Conservation (phyloP, 345 rosid species). For the Lepidium didymum region DNA sequence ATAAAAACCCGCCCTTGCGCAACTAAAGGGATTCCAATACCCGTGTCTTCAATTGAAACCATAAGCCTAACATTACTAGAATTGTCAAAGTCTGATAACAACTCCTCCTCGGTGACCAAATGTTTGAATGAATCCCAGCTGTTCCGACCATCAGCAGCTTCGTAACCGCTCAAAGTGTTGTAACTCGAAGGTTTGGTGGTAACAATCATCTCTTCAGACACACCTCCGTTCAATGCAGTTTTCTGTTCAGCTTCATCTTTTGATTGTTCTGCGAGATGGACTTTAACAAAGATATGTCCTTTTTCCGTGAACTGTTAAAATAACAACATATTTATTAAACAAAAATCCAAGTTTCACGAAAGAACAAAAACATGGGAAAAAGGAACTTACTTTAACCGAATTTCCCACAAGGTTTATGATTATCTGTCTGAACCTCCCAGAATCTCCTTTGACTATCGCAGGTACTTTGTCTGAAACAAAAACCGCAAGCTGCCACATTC, state of each 20-base stretch:
- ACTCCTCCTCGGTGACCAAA: conserved; percentile 45
- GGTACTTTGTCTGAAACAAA: conserved; percentile 91
- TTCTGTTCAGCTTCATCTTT: conserved; percentile 35
- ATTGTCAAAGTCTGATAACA: conserved; percentile 26
- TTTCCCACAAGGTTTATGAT: conserved; percentile 94
- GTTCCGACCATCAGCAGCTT: conserved; percentile 84
- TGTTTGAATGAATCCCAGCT: conserved; percentile 81
- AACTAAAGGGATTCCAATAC: conserved; percentile 76
- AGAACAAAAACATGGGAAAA: neutral
- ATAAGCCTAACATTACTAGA: conserved; percentile 52
- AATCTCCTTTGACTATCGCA: conserved; percentile 77
- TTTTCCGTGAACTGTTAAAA: conserved; percentile 78
- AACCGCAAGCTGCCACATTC: conserved; percentile 64
- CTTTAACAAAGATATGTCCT: conserved; percentile 91
- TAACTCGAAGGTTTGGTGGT: conserved; percentile 29
- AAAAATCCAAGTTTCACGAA: neutral
- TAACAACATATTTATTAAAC: conserved; percentile 2
- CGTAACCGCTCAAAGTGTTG: conserved; percentile 80
- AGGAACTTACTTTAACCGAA: conserved; percentile 78
- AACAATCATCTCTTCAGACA: conserved; percentile 37
- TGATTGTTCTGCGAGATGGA: conserved; percentile 61
- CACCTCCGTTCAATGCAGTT: conserved; percentile 43
- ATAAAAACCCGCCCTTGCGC: conserved; percentile 88
- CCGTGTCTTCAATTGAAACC: conserved; percentile 91
- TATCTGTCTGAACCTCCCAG: conserved; percentile 94